Conservation (phyloP, 1,284 basidiomycete genomes). For the Irpex rosettiformis region DNA sequence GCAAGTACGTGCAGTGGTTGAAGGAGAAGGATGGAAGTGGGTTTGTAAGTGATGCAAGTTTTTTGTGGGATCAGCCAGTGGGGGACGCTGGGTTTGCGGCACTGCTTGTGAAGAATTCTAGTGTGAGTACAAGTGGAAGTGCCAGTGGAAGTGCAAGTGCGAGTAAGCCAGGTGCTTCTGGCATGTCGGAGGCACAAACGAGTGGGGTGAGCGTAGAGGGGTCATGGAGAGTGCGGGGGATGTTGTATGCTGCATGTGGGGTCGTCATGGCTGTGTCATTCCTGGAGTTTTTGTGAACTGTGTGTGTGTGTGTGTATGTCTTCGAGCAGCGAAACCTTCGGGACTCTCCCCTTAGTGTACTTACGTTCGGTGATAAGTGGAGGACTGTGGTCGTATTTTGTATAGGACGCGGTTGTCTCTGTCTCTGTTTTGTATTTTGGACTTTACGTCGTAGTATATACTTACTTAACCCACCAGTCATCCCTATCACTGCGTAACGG, state of each 20-base stretch:
- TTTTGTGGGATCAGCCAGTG: slow-evolving; percentile 54
- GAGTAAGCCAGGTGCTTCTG: neutral
- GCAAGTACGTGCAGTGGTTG: slow-evolving; percentile 46
- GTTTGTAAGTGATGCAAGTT: slow-evolving; percentile 44
- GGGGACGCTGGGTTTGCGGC: slow-evolving; percentile 24
- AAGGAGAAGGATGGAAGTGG: slow-evolving; percentile 28
- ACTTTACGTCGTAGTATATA: too few species aligned
- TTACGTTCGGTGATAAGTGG: too few species aligned
- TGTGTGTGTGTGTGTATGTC: too few species aligned
- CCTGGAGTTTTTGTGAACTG: slow-evolving; percentile 14
- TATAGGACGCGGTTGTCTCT: too few species aligned
- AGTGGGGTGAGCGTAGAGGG: too few species aligned
- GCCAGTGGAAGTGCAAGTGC: neutral
- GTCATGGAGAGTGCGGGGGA: neutral
- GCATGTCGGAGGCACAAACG: neutral
- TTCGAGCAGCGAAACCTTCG: too few species aligned
- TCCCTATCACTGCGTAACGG: too few species aligned
- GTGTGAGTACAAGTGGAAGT: neutral
- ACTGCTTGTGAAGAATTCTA: neutral
- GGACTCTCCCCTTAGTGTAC: too few species aligned
- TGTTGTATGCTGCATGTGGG: slow-evolving; percentile 10
- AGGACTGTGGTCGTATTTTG: too few species aligned
- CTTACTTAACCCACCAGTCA: too few species aligned
- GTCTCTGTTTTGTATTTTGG: too few species aligned
- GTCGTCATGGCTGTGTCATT: slow-evolving; percentile 10